A percentile compares a stretch with the other conserved stretches of the same genome.
Conservation (phyloP, 2,329 filamentous ascomycete species). For the Pseudophaeomoniella oleicola region DNA sequence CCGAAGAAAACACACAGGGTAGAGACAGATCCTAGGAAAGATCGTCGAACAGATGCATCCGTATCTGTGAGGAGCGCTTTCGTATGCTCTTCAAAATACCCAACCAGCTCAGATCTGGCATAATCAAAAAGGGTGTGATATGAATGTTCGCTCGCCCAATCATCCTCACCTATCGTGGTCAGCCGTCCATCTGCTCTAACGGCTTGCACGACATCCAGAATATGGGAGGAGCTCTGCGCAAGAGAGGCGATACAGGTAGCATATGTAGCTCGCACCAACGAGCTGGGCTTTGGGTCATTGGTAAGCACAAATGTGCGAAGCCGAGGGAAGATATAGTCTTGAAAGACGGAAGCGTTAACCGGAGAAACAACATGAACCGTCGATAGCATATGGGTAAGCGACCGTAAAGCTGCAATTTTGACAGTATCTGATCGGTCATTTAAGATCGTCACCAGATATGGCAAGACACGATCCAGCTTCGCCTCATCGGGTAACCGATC, state of each 20-base stretch:
- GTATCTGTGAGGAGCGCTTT: constrained; percentile 79
- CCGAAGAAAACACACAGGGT: constrained; percentile 92
- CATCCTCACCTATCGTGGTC: constrained; percentile 62
- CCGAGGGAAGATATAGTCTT: constrained; percentile 49
- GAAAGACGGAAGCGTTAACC: constrained; percentile 52
- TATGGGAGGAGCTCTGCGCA: constrained; percentile 68
- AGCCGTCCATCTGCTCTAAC: constrained; percentile 71
- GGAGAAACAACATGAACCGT: constrained; percentile 78
- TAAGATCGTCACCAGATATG: constrained; percentile 72
- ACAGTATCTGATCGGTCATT: constrained; percentile 74
- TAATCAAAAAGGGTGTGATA: constrained; percentile 79
- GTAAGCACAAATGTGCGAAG: constrained; percentile 42
- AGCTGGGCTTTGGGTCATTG: constrained; percentile 40
- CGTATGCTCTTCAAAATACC: constrained; percentile 74
- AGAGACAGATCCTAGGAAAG: constrained; percentile 82
- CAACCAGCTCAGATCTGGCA: constrained; percentile 67
- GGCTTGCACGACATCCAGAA: constrained; percentile 82
- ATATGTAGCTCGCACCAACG: constrained; percentile 76
- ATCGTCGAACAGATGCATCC: constrained; percentile 72
- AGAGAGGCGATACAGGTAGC: constrained; percentile 83
- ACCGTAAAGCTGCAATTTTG: constrained; percentile 68
- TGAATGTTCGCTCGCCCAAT: constrained; percentile 50
- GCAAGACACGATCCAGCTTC: constrained; percentile 82
- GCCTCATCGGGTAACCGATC: constrained; percentile 88
- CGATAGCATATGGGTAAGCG: constrained; percentile 75